Evolutionary conservation across 2,329 filamentous ascomycete genomes (phyloP).

Genomic region (Fusarium concolor): DNA sequence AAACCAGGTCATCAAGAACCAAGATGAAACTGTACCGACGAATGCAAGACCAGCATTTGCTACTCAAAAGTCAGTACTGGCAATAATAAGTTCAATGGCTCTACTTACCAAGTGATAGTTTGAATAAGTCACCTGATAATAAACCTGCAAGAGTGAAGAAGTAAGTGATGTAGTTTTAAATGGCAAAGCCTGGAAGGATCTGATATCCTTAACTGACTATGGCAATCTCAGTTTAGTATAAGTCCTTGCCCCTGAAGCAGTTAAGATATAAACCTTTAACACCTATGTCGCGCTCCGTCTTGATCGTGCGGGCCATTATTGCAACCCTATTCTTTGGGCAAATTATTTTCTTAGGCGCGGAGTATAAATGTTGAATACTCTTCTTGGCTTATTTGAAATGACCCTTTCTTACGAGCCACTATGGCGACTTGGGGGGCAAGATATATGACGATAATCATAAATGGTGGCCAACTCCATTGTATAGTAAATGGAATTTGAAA

Average conservation of each 20-base stretch:
- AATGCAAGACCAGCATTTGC: neutral
- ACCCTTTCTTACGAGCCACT: neutral
- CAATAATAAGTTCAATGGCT: neutral
- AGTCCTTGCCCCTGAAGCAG: neutral
- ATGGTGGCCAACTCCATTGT: neutral
- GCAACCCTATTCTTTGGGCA: neutral
- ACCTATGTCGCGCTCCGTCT: neutral
- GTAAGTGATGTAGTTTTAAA: neutral
- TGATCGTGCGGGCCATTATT: neutral
- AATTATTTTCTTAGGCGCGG: neutral
- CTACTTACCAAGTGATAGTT: neutral
- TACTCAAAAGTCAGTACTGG: neutral
- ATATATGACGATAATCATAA: neutral
- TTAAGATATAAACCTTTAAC: neutral
- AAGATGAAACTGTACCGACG: neutral
- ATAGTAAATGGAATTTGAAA: neutral
- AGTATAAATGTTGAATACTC: neutral
- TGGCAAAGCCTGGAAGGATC: neutral
- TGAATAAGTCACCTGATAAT: neutral
- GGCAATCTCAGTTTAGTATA: neutral
- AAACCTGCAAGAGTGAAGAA: neutral
- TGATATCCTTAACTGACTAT: neutral
- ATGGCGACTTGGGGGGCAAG: neutral
- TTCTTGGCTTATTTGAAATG: neutral
- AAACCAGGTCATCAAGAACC: neutral